Conservation (phyloP, 148 eudicot genomes). For the Oxyria digyna region DNA sequence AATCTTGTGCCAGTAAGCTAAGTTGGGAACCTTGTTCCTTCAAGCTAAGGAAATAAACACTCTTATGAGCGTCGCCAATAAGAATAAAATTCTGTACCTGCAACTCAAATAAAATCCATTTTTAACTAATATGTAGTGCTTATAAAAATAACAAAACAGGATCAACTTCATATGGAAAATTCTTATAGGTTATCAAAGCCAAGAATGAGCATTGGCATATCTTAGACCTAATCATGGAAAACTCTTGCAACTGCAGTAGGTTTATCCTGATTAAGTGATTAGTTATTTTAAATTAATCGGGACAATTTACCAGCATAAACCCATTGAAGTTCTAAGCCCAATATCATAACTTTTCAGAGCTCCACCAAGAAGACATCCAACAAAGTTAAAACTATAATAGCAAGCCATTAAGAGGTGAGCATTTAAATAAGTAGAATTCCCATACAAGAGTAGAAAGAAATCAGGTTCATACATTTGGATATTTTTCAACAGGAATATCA, state of each 20-base stretch:
- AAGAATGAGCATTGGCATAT: not conserved
- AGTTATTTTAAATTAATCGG: not conserved
- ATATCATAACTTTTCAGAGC: not conserved
- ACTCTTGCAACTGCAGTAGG: not conserved
- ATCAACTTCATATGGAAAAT: not conserved
- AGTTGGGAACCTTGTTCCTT: slow-evolving; percentile 96
- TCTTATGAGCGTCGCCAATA: slow-evolving; percentile 88
- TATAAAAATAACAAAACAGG: not conserved
- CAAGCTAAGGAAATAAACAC: slow-evolving; percentile 92
- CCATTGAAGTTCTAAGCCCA: not conserved
- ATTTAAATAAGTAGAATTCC: not conserved
- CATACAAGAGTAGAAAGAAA: not conserved
- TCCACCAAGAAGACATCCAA: no score
- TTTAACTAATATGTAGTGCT: not conserved
- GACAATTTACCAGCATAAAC: not conserved
- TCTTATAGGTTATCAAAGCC: not conserved
- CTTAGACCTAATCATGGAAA: not conserved
- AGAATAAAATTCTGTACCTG: slow-evolving; percentile 98
- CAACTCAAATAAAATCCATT: slow-evolving; percentile 8
- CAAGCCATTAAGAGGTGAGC: not conserved
- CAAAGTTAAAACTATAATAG: no score
- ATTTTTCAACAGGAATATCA: slow-evolving; percentile 82
- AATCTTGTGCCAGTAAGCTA: slow-evolving; percentile 82
- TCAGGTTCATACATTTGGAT: slow-evolving; percentile 61
- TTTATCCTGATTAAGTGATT: not conserved